Evolutionary conservation across 2,329 filamentous ascomycete genomes (phyloP), one percentile per base, ranked within the genome.

Genomic region (Fusarium agapanthi): DNA sequence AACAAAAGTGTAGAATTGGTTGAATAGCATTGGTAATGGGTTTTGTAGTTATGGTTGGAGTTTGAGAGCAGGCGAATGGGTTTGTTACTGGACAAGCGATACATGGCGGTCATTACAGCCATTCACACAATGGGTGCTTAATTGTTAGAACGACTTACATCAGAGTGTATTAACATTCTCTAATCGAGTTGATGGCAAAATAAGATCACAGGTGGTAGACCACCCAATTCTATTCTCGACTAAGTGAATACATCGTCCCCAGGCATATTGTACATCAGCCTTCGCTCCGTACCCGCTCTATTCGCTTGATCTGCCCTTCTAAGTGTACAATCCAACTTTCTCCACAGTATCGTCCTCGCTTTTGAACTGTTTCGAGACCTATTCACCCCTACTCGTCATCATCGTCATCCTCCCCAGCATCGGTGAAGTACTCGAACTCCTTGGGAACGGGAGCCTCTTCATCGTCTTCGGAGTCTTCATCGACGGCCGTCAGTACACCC

Each of bases 401-500:
- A 7, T 77, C 77, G 7, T 86, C 86, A 48, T 89, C 90, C 6
- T 86, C 87, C 54, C 86, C 86, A 15, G 67, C 88, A 60, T 94
- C 92, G 10, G 91, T 91, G 76, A 92, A 90, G 81, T 96, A 95
- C 68, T 95, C 92, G 82, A 96, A 96, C 57, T 93, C 91, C 16
- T 84, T 83, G 10, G 93, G 94, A 12, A 89, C 81, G 41, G 87
- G 84, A 5, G 93, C 93, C 79, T 95, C 93, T 76, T 92, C 91
- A 18, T 89, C 91, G 38, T 87, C 91, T 69, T 94, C 92, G 15
- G 87, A 90, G 76, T 95, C 93, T 81, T 98, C 95, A 77, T 98
- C 95, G 8, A 97, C 90, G 11, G 95, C 92, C 8, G 93, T 97
- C 75, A 97, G 84, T 5, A 97, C 93, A 62, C 92, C 93, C 0